phyloP scores from a whole-genome alignment of 805 yeast genomes.

The Candida tallmaniae region DNA sequence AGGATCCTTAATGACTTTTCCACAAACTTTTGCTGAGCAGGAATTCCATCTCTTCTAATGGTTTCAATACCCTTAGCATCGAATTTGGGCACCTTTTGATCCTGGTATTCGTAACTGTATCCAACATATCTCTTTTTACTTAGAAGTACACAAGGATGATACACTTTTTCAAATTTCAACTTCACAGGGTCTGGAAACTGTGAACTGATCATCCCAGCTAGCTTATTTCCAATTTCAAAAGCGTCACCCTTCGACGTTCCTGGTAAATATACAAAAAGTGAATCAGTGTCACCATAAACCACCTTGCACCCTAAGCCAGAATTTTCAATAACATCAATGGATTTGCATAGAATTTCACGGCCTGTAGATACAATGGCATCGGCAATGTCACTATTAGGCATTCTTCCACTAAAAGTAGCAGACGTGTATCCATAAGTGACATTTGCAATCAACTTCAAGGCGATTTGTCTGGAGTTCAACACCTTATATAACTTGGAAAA shows the following conservation, averaged over 20 bases:
- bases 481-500: conserved; percentile 50
- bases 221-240: conserved; percentile 64
- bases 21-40: conserved; percentile 81
- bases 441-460: conserved; percentile 85
- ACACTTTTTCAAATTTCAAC: conserved; percentile 88
- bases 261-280: conserved; percentile 85
- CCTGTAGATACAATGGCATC: conserved; percentile 93
- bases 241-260: conserved; percentile 78
- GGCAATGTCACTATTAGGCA: conserved; percentile 95
- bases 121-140: conserved; percentile 91
- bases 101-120: conserved; percentile 58
- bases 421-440: conserved; percentile 96
- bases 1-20: conserved; percentile 63
- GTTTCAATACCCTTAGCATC: conserved; percentile 98
- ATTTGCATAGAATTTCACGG: conserved; percentile 71
- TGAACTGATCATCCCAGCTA: conserved; percentile 60
- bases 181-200: conserved; percentile 76
- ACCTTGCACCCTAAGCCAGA: conserved; percentile 79
- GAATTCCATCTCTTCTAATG: conserved; percentile 89
- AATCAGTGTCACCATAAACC: conserved; percentile 96
- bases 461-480: conserved; percentile 75
- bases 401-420: conserved; percentile 91
- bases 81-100: conserved; percentile 58
- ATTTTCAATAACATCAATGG: conserved; percentile 66
- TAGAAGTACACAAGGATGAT: conserved; percentile 76